A percentile compares a stretch with the other conserved stretches of the same genome.
phyloP scores from a whole-genome alignment of 768 basidiomycete species.

The Lactarius akahatsu region DNA sequence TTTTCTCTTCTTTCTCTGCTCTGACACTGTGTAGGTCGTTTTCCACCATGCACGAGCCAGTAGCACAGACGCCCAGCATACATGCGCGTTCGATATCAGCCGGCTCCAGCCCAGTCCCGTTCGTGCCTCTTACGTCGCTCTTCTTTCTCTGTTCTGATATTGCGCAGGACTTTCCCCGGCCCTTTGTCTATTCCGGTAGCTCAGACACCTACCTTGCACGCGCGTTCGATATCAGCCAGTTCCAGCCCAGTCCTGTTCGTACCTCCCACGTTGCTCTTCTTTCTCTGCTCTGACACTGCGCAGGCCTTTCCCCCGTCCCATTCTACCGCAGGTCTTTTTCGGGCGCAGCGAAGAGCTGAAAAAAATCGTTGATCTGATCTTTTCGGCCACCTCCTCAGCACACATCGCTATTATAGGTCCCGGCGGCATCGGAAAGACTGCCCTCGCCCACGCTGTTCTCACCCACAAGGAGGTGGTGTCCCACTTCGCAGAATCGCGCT shows the following conservation, averaged over 20 bases:
- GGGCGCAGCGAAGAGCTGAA: conserved; percentile 23
- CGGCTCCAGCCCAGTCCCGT: conserved; percentile 12
- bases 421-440: conserved; percentile 45
- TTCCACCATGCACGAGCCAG: conserved; percentile 1
- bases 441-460: conserved; percentile 39
- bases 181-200: no score
- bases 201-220: not conserved
- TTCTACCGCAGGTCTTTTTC: conserved; percentile 20
- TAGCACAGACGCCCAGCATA: not conserved
- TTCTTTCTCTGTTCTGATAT: not conserved
- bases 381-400: conserved; percentile 6
- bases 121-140: not conserved
- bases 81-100: not conserved
- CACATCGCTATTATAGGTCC: conserved; percentile 31
- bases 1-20: not conserved
- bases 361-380: conserved; percentile 12
- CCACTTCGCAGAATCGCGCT: conserved; percentile 32
- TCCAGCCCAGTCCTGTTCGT: conserved; percentile 15
- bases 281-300: not conserved
- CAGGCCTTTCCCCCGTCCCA: conserved; percentile 14
- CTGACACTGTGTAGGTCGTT: conserved; percentile 13
- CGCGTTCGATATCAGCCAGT: not conserved
- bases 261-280: not conserved
- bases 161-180: conserved; percentile 9
- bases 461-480: conserved; percentile 30